These are phyloP conservation scores for Stephania cephalantha DNA, from an alignment of 164 flowering plant species.

Conservation along the genomic window DNA sequence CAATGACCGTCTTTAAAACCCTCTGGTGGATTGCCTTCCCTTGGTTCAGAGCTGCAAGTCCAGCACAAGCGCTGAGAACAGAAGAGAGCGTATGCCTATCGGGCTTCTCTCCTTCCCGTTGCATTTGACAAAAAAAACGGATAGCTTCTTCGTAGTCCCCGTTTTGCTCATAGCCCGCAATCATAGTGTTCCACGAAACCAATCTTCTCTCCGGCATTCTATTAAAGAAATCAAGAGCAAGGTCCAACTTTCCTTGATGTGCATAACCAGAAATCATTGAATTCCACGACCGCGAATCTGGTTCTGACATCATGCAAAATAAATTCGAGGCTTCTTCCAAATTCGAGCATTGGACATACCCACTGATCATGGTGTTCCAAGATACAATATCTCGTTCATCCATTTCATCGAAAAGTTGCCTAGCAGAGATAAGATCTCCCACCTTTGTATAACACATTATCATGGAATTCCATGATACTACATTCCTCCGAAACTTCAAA, in stretches of 20 bases:
- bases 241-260: constrained; percentile 5
- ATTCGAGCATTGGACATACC: constrained; percentile 5
- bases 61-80: constrained; percentile 11
- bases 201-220: constrained; percentile 8
- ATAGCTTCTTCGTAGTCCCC: constrained; percentile 9
- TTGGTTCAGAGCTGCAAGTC: constrained; percentile 5
- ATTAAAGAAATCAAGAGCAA: constrained; percentile 13
- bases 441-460: constrained; percentile 12
- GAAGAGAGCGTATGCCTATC: constrained; percentile 11
- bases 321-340: constrained; percentile 12
- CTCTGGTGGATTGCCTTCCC: constrained; percentile 13
- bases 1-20: constrained; percentile 8
- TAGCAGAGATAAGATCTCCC: constrained; percentile 11
- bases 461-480: constrained; percentile 14
- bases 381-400: constrained; percentile 6
- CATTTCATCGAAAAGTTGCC: constrained; percentile 11
- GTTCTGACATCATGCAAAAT: constrained; percentile 8
- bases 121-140: constrained; percentile 4
- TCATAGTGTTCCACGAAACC: constrained; percentile 15
- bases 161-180: constrained; percentile 9
- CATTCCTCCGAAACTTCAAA: constrained; percentile 2
- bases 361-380: constrained; percentile 16
- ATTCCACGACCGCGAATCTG: constrained; percentile 13
- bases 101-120: constrained; percentile 7
- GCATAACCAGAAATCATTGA: constrained; percentile 15